Base-by-base conservation (phyloP, 148 eudicot genomes). In the Fagopyrum esculentum region DNA sequence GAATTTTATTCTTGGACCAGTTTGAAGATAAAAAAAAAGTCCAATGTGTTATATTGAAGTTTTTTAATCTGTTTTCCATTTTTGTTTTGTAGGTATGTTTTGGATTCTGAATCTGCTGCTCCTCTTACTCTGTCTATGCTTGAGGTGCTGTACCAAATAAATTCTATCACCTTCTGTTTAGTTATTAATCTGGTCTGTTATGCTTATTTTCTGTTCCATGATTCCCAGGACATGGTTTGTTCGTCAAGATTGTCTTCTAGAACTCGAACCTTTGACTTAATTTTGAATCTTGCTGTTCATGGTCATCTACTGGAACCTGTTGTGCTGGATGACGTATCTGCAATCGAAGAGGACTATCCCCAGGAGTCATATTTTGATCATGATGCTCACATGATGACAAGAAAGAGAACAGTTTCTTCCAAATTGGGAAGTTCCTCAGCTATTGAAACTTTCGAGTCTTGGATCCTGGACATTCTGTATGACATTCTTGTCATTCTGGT, bases 241-340 rank as follows among this genome's bases (percentile, higher is more conserved):
- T 87, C 97, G 80, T 85, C 93, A 57, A 84, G 75, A 77, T 75
- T 89, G 75, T 86, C 87, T 75, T 95, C 97, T 60, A 87, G 85
- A 78, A 80, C 86, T 74, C 92, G 96, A 73, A 93, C 97, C 45
- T 95, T 95, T 86, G 98, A 95, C 88, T 80, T 95, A 78, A 89
- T 95, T 47, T 69, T 95, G 75, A 95, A 95, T 81, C 98, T 95
- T 85, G 97, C 97, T 82, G 97, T 95, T 82, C 98, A 95, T 78
- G 97, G 91, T 76, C 97, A 95, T 80, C 82, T 95, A 72, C 79
- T 95, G 87, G 98, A 95, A 85, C 98, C 98, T 71, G 84, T 90
- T 76, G 80, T 82, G 66, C 77, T 80, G 76, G 96, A 95, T 83
- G 91, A 84, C 75, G 79, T 89, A 82, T 81, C 93, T 48, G 76